Conservation (phyloP, 345 rosid genomes). For the Linum trigynum region DNA sequence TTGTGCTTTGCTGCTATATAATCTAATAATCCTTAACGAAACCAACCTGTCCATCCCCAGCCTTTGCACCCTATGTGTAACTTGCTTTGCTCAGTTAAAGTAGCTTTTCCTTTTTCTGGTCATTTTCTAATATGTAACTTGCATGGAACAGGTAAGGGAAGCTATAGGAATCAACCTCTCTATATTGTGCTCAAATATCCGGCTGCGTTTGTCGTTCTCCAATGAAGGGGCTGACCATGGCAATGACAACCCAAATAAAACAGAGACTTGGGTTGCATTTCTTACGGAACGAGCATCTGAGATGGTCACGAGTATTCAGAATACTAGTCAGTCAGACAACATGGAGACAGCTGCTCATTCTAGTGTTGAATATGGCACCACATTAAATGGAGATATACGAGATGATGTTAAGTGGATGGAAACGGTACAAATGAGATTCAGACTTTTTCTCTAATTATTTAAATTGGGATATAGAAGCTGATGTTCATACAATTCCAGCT, state of each 20-base stretch:
- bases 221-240: constrained; percentile 32
- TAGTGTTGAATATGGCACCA: constrained; percentile 33
- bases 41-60: too few species aligned
- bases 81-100: too few species aligned
- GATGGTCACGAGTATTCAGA: constrained; percentile 65
- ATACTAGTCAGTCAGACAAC: constrained; percentile 46
- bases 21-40: too few species aligned
- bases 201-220: constrained; percentile 51
- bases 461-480: constrained; percentile 6
- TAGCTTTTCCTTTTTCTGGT: not conserved
- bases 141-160: constrained; percentile 72
- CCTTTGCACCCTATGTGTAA: too few species aligned
- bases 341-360: constrained; percentile 35
- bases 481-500: not conserved
- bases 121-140: constrained; percentile 13
- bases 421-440: constrained; percentile 47
- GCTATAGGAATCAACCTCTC: constrained; percentile 83
- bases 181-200: constrained; percentile 76
- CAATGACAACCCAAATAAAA: constrained; percentile 33
- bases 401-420: constrained; percentile 99
- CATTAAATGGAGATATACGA: constrained; percentile 44
- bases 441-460: not conserved
- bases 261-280: constrained; percentile 52
- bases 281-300: constrained; percentile 65
- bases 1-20: too few species aligned